Evolutionary conservation across 192 early-diverging fungal species (phyloP), one percentile per base, ranked within the genome.

Genomic region (Coemansia sp.): DNA sequence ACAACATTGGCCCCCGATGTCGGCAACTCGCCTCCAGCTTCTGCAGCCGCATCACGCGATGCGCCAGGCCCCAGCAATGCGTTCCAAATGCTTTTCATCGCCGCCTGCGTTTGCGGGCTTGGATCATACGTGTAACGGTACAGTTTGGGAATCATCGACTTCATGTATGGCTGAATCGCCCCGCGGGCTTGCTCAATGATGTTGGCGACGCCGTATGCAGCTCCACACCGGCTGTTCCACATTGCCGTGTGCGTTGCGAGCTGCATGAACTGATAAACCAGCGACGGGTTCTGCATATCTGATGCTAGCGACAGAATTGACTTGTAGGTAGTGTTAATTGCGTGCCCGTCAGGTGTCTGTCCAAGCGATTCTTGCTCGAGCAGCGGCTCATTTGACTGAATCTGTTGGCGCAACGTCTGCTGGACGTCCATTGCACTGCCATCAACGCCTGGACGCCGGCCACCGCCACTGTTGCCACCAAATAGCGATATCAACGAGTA

Each of bases 121-220:
- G 95, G 93, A 67, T 98, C 95, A 71, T 91, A 96, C 62, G 91
- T 91, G 72, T 88, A 94, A 11, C 95, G 83, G 67, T 93, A 98
- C 23, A 98, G 79, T 38, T 86, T 87, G 5, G 94, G 94, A 25
- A 98, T 82, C 15, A 96, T 71, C 19, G 87, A 83, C 5, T 85
- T 77, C 29, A 98, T 72, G 70, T 93, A 82, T 2, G 93, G 93
- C 67, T 90, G 83, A 8, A 98, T 84, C 37, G 95, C 88, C 14
- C 84, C 85, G 57, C 89, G 88, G 8, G 95, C 91, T 39, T 88
- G 82, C 4, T 89, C 82, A 35, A 92, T 90, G 60, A 96, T 87
- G 5, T 86, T 86, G 5, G 88, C 85, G 56, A 98, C 93, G 12
- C 94, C 94, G 70, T 94, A 90, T 9, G 90, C 89, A 8, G 93